Conservation (phyloP, 495 filamentous ascomycete species). For the Lasiosphaeriaceae sp. region DNA sequence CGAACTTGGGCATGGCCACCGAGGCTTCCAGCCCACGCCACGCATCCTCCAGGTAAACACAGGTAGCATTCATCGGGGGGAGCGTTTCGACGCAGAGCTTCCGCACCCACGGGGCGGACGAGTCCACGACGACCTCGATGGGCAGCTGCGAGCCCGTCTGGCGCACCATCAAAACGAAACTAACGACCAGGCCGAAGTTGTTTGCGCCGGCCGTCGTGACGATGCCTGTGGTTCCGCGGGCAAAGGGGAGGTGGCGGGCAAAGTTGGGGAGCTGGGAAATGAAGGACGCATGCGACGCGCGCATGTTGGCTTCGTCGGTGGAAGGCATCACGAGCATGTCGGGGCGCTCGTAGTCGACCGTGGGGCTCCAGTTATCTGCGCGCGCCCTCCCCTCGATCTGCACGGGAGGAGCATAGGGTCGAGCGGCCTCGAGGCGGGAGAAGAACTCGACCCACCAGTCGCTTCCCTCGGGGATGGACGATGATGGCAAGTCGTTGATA, state of each 20-base stretch:
- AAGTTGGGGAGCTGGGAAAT: conserved; percentile 33
- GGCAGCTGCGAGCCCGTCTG: conserved; percentile 53
- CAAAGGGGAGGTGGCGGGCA: conserved; percentile 40
- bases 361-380: conserved; percentile 10
- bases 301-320: conserved; percentile 2
- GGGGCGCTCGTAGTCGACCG: background rate
- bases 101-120: conserved; percentile 45
- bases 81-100: conserved; percentile 51
- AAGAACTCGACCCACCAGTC: conserved; percentile 20
- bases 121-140: conserved; percentile 56
- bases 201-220: conserved; percentile 40
- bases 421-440: conserved; percentile 10
- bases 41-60: conserved; percentile 30
- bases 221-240: conserved; percentile 47
- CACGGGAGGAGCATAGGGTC: background rate
- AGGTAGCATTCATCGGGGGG: conserved; percentile 48
- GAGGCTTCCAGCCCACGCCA: background rate
- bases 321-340: background rate
- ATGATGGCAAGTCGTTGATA: too few species aligned
- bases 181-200: conserved; percentile 34
- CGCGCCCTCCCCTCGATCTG: background rate
- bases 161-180: conserved; percentile 55
- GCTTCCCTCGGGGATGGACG: background rate
- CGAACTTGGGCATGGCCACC: conserved; percentile 1
- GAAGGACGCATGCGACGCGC: conserved; percentile 39